Conservation (phyloP, 1,284 basidiomycete genomes). For the Sanghuangporus weigelae region DNA sequence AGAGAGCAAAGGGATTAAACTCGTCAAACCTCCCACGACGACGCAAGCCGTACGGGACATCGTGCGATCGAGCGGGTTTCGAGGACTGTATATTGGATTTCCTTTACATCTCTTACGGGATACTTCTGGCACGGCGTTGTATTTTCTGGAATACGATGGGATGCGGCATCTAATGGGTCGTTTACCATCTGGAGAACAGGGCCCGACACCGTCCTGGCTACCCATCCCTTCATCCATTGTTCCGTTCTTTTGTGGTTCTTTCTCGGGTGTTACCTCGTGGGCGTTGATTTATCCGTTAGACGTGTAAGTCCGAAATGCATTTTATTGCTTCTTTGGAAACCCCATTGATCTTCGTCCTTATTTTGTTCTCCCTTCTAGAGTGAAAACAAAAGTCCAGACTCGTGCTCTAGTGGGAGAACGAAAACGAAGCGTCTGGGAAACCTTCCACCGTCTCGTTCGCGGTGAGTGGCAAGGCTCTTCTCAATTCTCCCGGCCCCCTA, state of each 20-base stretch:
- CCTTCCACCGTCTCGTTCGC: conserved; percentile 70
- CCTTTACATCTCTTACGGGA: conserved; percentile 77
- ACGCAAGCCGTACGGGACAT: conserved; percentile 69
- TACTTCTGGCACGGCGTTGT: conserved; percentile 76
- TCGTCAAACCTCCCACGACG: conserved; percentile 71
- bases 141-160: conserved; percentile 86
- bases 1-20: conserved; percentile 60
- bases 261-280: conserved; percentile 81
- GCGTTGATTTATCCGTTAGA: conserved; percentile 81
- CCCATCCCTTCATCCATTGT: conserved; percentile 72
- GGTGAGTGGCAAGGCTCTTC: conserved; percentile 36
- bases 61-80: conserved; percentile 56
- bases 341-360: background rate
- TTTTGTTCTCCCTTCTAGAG: conserved; percentile 38
- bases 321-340: background rate
- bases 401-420: conserved; percentile 76
- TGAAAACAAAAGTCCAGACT: conserved; percentile 92
- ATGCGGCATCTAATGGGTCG: conserved; percentile 75
- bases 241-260: conserved; percentile 81
- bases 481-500: background rate
- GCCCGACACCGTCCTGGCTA: conserved; percentile 68
- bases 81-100: conserved; percentile 81
- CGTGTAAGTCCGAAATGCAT: conserved; percentile 47
- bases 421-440: conserved; percentile 64
- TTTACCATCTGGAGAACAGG: conserved; percentile 67